phyloP scores from a whole-genome alignment of 768 basidiomycete genomes.

The Fistulinella prunicolor region DNA sequence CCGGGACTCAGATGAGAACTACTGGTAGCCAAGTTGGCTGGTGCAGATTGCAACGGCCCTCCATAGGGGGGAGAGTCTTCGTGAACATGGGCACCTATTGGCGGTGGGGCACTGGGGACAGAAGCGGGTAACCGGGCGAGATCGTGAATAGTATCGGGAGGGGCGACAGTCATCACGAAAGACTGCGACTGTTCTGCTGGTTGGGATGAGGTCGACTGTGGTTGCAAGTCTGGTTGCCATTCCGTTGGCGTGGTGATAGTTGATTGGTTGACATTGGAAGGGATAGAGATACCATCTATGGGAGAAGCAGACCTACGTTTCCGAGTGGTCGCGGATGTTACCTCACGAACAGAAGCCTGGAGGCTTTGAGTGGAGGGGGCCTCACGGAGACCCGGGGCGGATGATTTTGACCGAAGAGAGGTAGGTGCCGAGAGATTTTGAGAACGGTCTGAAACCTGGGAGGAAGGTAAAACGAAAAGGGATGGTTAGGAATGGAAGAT shows the following conservation, averaged over 20 bases:
- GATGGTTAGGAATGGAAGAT: not conserved
- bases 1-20: slow-evolving; percentile 23
- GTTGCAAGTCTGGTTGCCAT: slow-evolving; percentile 8
- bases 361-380: slow-evolving; percentile 24
- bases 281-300: slow-evolving; percentile 4
- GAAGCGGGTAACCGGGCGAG: slow-evolving; percentile 6
- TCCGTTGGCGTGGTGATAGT: slow-evolving; percentile 20
- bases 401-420: slow-evolving; percentile 23
- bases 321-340: not conserved
- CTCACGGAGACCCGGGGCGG: slow-evolving; percentile 23
- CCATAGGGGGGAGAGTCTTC: slow-evolving; percentile 1
- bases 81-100: slow-evolving; percentile 1
- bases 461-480: not conserved
- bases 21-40: slow-evolving; percentile 5
- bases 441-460: slow-evolving; percentile 10
- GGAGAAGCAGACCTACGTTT: slow-evolving; percentile 15
- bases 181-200: slow-evolving; percentile 33
- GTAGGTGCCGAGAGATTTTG: slow-evolving; percentile 5
- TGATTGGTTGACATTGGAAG: not conserved
- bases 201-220: slow-evolving; percentile 12
- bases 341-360: slow-evolving; percentile 10
- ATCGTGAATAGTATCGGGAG: slow-evolving; percentile 28
- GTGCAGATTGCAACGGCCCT: slow-evolving; percentile 16
- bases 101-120: not conserved
- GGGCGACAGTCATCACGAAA: slow-evolving; percentile 43